phyloP scores from a whole-genome alignment of 2,329 filamentous ascomycete species.

The Fusarium verticillioides region DNA sequence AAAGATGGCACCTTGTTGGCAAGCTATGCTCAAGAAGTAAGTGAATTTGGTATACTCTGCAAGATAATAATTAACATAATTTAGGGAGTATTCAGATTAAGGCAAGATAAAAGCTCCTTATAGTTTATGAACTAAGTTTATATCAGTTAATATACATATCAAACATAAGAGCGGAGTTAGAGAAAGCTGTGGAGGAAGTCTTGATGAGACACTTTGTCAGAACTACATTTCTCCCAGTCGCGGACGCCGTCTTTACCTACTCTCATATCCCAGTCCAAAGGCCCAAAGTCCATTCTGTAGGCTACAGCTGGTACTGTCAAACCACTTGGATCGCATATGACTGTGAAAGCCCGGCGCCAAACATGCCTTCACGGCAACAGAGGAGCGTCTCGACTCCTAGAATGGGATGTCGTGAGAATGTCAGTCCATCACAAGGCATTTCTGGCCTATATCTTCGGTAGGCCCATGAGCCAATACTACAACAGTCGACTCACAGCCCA shows the following conservation, averaged over 20 bases:
- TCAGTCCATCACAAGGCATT: fast-evolving
- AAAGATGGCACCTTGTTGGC: no score
- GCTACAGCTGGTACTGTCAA: fast-evolving
- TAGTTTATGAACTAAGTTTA: no score
- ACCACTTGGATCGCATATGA: fast-evolving
- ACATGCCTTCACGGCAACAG: neutral
- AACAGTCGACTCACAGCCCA: neutral
- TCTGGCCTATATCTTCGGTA: neutral
- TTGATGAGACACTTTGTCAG: neutral
- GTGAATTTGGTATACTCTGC: fast-evolving
- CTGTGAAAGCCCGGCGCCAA: fast-evolving
- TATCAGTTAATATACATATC: no score
- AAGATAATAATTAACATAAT: no score
- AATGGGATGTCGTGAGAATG: fast-evolving
- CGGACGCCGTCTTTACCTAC: neutral
- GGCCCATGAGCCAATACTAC: neutral
- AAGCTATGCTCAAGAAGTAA: no score
- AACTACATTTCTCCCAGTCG: fast-evolving
- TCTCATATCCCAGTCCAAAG: neutral
- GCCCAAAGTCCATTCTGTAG: neutral
- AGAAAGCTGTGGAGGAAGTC: neutral
- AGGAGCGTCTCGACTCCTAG: neutral
- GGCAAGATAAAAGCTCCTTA: no score
- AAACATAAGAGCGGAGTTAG: no score
- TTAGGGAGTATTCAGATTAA: no score